Base-by-base conservation (phyloP, 2,329 filamentous ascomycete species). In the Orbilia blumenaviensis region DNA sequence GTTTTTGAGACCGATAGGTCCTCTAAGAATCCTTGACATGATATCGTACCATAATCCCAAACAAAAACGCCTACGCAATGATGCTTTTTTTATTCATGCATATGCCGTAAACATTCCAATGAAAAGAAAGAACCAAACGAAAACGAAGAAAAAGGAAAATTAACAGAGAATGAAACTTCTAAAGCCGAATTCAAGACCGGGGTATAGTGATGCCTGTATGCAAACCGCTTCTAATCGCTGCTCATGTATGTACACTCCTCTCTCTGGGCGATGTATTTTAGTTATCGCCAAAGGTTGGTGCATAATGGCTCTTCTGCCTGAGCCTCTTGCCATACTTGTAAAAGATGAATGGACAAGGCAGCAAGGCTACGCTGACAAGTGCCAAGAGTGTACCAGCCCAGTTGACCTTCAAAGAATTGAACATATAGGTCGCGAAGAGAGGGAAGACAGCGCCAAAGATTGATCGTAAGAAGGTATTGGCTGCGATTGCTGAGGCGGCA, bases 401-500 rank as follows among this genome's bases (percentile, higher is more conserved):
- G 60, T 80, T 78, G n/a, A 77, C 76, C 68, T 79, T 38, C 61
- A 83, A 79, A 1, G 79, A 72, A 48, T 76, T 76, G 79, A 86
- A 86, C 85, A 86, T 92, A 80, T 92, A 89, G 1, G 85, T 86
- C 0, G 91, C 89, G 81, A 95, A 95, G 0, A 95, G 86, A 0
- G 92, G 92, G 85, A 96, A 95, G 0, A 87, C 89, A 1, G 92
- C 91, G 78, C 91, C 92, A 77, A 90, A 91, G 7, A 93, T 84
- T 0, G 91, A 94, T 79, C 93, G 89, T 38, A 96, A 84, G 80
- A 96, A 91, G 0, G 92, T 91, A 83, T 94, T 92, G 54, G 90
- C 91, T 1, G 92, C 91, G 7, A 94, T 84, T 0, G 90, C 91
- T 0, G 89, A 92, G 0, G 91, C 91, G 0, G 92, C 71, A 10